phyloP scores from a whole-genome alignment of 441 rosid genomes.

The Daphne laureola region DNA sequence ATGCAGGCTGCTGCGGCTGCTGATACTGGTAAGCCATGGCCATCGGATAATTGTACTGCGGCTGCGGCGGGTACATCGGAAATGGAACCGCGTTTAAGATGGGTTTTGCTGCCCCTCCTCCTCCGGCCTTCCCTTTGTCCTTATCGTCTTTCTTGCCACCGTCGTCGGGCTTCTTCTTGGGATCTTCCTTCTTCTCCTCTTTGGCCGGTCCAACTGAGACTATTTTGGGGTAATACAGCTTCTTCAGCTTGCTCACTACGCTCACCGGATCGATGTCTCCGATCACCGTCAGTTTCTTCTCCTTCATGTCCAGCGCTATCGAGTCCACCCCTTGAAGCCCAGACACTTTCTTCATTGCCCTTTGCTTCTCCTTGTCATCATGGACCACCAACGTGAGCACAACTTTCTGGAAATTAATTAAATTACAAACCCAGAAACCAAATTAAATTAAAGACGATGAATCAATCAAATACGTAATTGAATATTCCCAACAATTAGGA shows the following conservation, averaged over 20 bases:
- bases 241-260: constrained; percentile 35
- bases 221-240: constrained; percentile 28
- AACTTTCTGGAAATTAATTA: constrained; percentile 27
- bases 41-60: too few species aligned
- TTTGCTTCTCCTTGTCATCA: constrained; percentile 26
- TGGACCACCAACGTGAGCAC: constrained; percentile 32
- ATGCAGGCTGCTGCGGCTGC: background rate
- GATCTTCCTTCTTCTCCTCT: constrained; percentile 48
- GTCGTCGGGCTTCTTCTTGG: constrained; percentile 25
- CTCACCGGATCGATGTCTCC: constrained; percentile 37
- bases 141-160: constrained; percentile 10
- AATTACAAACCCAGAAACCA: background rate
- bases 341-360: constrained; percentile 35
- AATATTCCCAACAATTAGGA: too few species aligned
- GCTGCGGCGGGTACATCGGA: constrained; percentile 1
- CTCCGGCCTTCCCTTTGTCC: background rate
- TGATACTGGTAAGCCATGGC: too few species aligned
- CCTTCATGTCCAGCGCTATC: constrained; percentile 39
- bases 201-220: constrained; percentile 57
- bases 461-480: too few species aligned
- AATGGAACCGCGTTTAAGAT: constrained; percentile 14
- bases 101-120: constrained; percentile 8
- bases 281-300: constrained; percentile 41
- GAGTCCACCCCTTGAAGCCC: constrained; percentile 52
- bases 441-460: too few species aligned